A percentile compares a stretch with the other conserved stretches of the same genome.
Evolutionary conservation across 2,329 filamentous ascomycete genomes (phyloP).

Genomic region (Plenodomus biglobosus): DNA sequence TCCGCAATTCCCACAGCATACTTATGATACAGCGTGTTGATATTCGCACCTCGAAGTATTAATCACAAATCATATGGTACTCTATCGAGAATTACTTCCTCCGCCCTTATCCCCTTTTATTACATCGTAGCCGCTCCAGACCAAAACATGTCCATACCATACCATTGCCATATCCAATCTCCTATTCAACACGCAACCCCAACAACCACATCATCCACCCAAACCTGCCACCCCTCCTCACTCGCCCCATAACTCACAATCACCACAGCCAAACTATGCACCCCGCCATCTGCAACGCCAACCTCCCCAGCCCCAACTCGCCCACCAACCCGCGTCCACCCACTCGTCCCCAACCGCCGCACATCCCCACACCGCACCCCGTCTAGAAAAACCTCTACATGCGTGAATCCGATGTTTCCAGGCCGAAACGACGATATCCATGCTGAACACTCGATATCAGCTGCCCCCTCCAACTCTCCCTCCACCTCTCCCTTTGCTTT

Average conservation of each 20-base stretch:
- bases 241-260: constrained; percentile 15
- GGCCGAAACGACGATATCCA: constrained; percentile 13
- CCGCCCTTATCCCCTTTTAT: no score
- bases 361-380: constrained; percentile 14
- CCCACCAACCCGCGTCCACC: constrained; percentile 18
- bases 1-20: no score
- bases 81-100: no score
- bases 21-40: no score
- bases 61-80: no score
- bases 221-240: constrained; percentile 11
- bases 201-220: constrained; percentile 20
- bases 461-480: background rate
- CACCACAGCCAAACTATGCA: constrained; percentile 16
- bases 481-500: no score
- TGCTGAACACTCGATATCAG: constrained; percentile 10
- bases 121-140: no score
- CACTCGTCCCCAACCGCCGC: background rate
- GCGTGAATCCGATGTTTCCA: constrained; percentile 10
- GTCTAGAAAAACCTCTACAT: constrained; percentile 20
- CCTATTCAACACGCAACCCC: constrained; percentile 10
- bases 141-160: no score
- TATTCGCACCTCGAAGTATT: no score
- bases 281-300: constrained; percentile 1
- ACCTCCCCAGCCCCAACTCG: constrained; percentile 1
- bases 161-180: background rate